Percentiles rank a stretch among this genome's conserved stretches.
These are phyloP conservation scores for Fagopyrum homotropicum DNA, from an alignment of 148 eudicot genomes.

Conservation along the genomic window DNA sequence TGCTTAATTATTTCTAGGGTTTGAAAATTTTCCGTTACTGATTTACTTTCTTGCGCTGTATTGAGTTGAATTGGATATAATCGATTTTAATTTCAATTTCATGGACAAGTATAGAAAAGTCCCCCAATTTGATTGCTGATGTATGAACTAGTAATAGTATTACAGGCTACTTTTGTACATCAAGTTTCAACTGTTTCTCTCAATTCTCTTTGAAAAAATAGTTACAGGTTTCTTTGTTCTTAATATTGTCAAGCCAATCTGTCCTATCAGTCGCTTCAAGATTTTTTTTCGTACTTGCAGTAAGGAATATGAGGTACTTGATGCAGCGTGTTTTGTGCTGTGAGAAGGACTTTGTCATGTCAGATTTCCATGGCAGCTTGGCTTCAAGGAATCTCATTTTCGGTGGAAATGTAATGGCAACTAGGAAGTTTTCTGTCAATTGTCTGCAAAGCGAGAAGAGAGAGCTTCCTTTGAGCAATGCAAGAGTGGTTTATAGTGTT, in stretches of 20 bases:
- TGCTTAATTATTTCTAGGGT: conserved; percentile 2
- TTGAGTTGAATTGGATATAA: background rate
- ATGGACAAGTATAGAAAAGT: background rate
- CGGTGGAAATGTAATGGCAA: conserved; percentile 21
- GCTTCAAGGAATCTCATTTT: conserved; percentile 15
- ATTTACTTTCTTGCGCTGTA: background rate
- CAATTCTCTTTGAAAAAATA: background rate
- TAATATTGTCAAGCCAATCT: background rate
- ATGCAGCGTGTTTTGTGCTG: conserved; percentile 20
- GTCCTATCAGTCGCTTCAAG: background rate
- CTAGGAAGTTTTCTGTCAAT: conserved; percentile 19
- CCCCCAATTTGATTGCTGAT: background rate
- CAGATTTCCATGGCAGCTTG: conserved; percentile 17
- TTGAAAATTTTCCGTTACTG: background rate
- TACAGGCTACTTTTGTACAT: background rate
- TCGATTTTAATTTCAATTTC: no score
- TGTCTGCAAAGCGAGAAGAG: conserved; percentile 36
- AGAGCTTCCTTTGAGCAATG: conserved; percentile 31
- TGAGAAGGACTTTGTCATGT: conserved; percentile 25
- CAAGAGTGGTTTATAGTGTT: conserved; percentile 64
- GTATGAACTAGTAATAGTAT: background rate
- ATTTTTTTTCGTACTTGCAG: background rate
- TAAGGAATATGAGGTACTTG: conserved; percentile 26
- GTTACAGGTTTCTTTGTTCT: background rate
- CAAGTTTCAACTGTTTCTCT: background rate